Conservation (phyloP, 2,329 filamentous ascomycete genomes). For the Hypomyces rosellus region DNA sequence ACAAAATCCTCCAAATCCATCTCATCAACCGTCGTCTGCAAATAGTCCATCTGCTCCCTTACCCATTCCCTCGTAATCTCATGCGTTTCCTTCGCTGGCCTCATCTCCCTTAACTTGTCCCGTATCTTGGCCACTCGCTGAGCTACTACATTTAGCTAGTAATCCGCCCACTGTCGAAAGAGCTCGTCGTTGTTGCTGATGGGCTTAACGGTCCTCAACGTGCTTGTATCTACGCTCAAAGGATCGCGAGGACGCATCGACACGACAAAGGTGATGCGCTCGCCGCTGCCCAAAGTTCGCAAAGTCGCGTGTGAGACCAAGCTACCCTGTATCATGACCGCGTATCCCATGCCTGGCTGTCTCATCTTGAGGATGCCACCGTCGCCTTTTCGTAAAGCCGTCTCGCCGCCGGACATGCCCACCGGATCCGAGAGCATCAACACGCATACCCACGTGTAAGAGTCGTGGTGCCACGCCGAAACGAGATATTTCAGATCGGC, state of each 20-base stretch:
- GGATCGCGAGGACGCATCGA: slow-evolving; percentile 37
- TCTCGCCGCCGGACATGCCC: slow-evolving; percentile 39
- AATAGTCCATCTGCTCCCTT: slow-evolving; percentile 23
- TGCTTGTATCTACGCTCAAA: slow-evolving; percentile 33
- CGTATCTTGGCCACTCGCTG: slow-evolving; percentile 15
- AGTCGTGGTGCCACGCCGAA: slow-evolving; percentile 44
- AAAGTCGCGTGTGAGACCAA: slow-evolving; percentile 40
- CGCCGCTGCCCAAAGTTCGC: slow-evolving; percentile 32
- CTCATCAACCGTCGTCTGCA: slow-evolving; percentile 23
- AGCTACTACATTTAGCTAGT: slow-evolving; percentile 20
- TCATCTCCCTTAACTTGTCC: slow-evolving; percentile 19
- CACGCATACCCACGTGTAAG: slow-evolving; percentile 46
- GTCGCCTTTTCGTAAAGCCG: slow-evolving; percentile 20
- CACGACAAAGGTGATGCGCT: slow-evolving; percentile 42
- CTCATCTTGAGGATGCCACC: slow-evolving; percentile 20
- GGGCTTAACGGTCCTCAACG: slow-evolving; percentile 23
- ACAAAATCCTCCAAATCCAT: slow-evolving; percentile 16
- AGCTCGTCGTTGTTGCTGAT: slow-evolving; percentile 22
- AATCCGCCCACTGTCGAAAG: slow-evolving; percentile 25
- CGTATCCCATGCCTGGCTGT: slow-evolving; percentile 28
- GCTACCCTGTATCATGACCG: slow-evolving; percentile 38
- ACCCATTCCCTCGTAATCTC: slow-evolving; percentile 22
- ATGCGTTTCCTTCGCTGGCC: slow-evolving; percentile 16
- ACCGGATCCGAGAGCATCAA: slow-evolving; percentile 43
- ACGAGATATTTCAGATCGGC: slow-evolving; percentile 16